Evolutionary conservation across 176 grass and related monocot species (phyloP).

Genomic region (Hsuehochloa calcarea): DNA sequence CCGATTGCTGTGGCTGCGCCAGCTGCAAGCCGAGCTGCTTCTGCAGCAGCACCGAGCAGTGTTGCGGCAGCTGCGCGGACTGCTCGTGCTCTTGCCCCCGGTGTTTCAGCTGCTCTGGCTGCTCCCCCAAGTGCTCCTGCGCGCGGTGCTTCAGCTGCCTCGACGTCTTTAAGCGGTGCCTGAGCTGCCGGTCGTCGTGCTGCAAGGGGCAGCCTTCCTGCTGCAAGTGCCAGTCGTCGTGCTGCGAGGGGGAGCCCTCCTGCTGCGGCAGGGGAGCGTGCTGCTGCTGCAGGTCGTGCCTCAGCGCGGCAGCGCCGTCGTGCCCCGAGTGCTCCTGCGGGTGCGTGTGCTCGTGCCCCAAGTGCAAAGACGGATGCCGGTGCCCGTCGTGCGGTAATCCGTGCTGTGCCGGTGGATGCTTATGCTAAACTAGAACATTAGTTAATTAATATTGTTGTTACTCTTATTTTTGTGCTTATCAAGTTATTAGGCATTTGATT

Average conservation of each 20-base stretch:
- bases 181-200: conserved; percentile 42
- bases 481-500: background rate
- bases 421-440: conserved; percentile 46
- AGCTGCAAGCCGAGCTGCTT: conserved; percentile 12
- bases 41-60: background rate
- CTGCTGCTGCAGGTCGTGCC: conserved; percentile 30
- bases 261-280: conserved; percentile 33
- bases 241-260: conserved; percentile 34
- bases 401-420: conserved; percentile 57
- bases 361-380: conserved; percentile 43
- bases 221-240: conserved; percentile 50
- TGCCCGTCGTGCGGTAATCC: conserved; percentile 51
- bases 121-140: conserved; percentile 19
- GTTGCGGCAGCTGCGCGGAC: background rate
- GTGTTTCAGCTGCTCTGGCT: conserved; percentile 5
- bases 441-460: background rate
- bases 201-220: conserved; percentile 39
- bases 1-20: conserved; percentile 28
- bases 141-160: conserved; percentile 26
- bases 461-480: background rate
- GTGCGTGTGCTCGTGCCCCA: conserved; percentile 78
- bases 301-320: conserved; percentile 27
- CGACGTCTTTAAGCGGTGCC: background rate
- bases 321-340: conserved; percentile 85
- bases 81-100: conserved; percentile 4